Evolutionary conservation across 768 basidiomycete genomes (phyloP), one percentile per base, ranked within the genome.

Genomic region (Suillus ampliporus): DNA sequence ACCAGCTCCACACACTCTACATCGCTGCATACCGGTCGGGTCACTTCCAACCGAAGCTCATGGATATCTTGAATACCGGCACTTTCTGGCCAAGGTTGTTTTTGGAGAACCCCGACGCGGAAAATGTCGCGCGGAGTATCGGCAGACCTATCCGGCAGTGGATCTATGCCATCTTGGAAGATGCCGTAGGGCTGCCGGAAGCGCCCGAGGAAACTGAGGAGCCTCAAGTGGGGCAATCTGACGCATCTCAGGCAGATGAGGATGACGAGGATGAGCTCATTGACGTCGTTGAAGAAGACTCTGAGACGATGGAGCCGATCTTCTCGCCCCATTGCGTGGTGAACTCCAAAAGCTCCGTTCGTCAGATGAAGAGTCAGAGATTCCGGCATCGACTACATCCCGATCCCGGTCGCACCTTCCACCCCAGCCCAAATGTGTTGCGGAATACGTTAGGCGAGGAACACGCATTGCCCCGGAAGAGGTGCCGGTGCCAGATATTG

Each of bases 81-180:
- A 86, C 90, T 1, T 87, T 80, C 61, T 94, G 90, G 90, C 86
- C 89, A 5, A 78, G 81, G 38, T 71, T 88, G n/a, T 92, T 91
- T 71, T 81, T 94, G 21, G 92, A 94, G 64, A 84, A 87, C 66
- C 92, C 92, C 0, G 92, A 94, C 72, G 57, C 83, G 35, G 90
- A 92, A 71, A 86, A 85, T 1, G 88, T 89, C 13, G 78, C 84
- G 21, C 76, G 85, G 61, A 87, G 83, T 59, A 83, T 93, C 14
- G 87, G 87, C 5, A 75, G 86, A 35, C 84, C 85, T 1, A 81
- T 93, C 53, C 82, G 89, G 17, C 71, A 77, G 57, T 91, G 89
- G 88, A 76, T 82, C 35, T 90, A 91, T 70, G 81, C 90, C 0
- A 78, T 93, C 28, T 69, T 94, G 46, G 86, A 91, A 57, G 85